These are phyloP conservation scores for Raddia distichophylla DNA, from an alignment of 176 grass and related monocot species.

Conservation along the genomic window DNA sequence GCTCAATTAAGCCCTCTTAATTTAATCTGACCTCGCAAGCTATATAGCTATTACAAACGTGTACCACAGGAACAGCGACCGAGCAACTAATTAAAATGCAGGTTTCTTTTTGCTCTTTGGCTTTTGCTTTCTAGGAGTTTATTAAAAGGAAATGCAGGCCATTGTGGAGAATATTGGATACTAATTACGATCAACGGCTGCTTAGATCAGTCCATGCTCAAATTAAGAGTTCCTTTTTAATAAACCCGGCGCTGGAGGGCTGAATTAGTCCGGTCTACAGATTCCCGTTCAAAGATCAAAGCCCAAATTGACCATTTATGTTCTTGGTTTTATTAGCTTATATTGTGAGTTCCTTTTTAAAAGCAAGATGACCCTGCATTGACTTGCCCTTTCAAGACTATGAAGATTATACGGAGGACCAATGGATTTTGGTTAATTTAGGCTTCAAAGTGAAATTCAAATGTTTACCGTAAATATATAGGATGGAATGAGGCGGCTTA, in stretches of 20 bases:
- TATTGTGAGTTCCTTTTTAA: not conserved
- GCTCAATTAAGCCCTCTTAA: too few species aligned
- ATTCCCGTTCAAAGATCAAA: conserved; percentile 15
- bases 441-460: too few species aligned
- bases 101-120: conserved; percentile 33
- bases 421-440: not conserved
- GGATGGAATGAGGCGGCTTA: too few species aligned
- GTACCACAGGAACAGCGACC: conserved; percentile 24
- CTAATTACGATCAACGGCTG: too few species aligned
- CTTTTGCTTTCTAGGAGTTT: not conserved
- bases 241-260: not conserved
- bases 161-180: too few species aligned
- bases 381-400: not conserved
- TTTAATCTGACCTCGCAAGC: not conserved
- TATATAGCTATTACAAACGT: not conserved
- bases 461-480: too few species aligned
- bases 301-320: not conserved
- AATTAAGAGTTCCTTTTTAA: too few species aligned
- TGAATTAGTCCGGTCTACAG: not conserved
- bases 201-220: conserved; percentile 26
- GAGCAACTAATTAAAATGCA: conserved; percentile 18
- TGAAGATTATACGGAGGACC: not conserved
- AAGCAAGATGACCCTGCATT: too few species aligned
- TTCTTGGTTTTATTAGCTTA: too few species aligned
- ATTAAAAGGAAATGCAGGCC: not conserved